These are phyloP conservation scores for Phytophthora macrochlamydospora DNA, from an alignment of 352 stramenopile genomes.

Conservation along the genomic window DNA sequence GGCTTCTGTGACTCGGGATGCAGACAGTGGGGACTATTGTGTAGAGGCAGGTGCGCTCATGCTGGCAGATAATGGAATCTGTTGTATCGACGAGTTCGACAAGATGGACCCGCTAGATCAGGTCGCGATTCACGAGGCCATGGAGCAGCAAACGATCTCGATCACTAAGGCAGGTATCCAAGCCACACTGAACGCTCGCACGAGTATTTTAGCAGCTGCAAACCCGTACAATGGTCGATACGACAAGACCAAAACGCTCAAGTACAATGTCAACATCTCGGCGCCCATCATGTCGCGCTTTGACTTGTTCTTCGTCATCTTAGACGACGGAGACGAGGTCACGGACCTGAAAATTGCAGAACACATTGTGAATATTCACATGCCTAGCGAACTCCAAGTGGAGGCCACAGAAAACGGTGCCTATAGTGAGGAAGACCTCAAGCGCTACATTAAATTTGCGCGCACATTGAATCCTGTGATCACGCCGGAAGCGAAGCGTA, in stretches of 20 bases:
- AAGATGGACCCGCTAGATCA: constrained; percentile 98
- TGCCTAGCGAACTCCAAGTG: constrained; percentile 55
- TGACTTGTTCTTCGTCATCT: constrained; percentile 98
- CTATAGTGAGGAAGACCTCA: constrained; percentile 89
- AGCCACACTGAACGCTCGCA: constrained; percentile 98
- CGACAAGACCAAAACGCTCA: constrained; percentile 91
- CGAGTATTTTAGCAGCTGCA: constrained; percentile 98
- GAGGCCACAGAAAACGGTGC: constrained; percentile 26
- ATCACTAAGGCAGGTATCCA: constrained; percentile 99
- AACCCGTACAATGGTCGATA: constrained; percentile 98
- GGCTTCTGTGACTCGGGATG: constrained; percentile 96
- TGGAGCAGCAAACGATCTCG: constrained; percentile 99
- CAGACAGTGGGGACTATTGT: constrained; percentile 91
- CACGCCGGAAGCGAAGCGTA: constrained; percentile 76
- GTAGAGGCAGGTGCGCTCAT: constrained; percentile 96
- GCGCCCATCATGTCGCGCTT: constrained; percentile 99
- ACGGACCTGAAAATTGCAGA: constrained; percentile 95
- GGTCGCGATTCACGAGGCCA: constrained; percentile 99
- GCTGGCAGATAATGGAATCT: constrained; percentile 98
- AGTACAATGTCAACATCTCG: constrained; percentile 92
- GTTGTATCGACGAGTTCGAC: constrained; percentile 99
- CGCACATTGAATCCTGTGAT: constrained; percentile 64
- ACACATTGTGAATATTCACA: constrained; percentile 98
- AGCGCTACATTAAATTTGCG: constrained; percentile 95
- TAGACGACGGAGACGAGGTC: constrained; percentile 97